Base-by-base conservation (phyloP, 2,329 filamentous ascomycete genomes). In the Cadophora malorum region DNA sequence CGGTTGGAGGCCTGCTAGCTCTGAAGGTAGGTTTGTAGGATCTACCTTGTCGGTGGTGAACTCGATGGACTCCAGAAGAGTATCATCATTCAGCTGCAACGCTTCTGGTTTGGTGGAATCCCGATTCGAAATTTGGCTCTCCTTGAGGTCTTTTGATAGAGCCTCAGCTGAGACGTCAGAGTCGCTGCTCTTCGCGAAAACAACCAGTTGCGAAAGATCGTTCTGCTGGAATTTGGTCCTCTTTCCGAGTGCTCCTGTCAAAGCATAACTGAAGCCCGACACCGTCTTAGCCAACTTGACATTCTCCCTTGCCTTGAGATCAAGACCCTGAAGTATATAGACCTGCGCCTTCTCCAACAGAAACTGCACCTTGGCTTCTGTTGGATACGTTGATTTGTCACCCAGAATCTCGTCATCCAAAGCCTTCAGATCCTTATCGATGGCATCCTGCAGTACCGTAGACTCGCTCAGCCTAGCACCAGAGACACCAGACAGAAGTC, bases 231-330 rank as follows among this genome's bases (percentile, higher is more conserved):
- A 96, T 73, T 87, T 91, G 0, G 93, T 96, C 69, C 91, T 84
- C 80, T 94, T 98, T 19, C 96, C 96, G 72, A 99, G 80, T 25
- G 92, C 88, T 47, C 96, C 96, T 0, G 93, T 96, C 65, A 99
- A 79, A 0, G 90, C 91, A 79, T 96, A 98, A 21, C 88, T 84
- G 67, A 99, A 92, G 0, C 87, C 86, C n/a, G 89, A 90, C 45
- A 87, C 80, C 55, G 81, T 80, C 0, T 89, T 86, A 0, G 94
- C 94, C 66, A 86, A 81, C 28, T 89, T 84, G 5, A 99, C 81
- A 70, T 92, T 90, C 59, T 88, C 84, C 69, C 86, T 85, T 0
- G 95, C 94, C 75, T 91, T 90, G 52, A 85, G 85, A 74, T 97
- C 93, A 52, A 92, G 85, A 0, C 94, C 93, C 72, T 97, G 90